Conservation (phyloP, 441 rosid species). For the Gossypium gossypioides region DNA sequence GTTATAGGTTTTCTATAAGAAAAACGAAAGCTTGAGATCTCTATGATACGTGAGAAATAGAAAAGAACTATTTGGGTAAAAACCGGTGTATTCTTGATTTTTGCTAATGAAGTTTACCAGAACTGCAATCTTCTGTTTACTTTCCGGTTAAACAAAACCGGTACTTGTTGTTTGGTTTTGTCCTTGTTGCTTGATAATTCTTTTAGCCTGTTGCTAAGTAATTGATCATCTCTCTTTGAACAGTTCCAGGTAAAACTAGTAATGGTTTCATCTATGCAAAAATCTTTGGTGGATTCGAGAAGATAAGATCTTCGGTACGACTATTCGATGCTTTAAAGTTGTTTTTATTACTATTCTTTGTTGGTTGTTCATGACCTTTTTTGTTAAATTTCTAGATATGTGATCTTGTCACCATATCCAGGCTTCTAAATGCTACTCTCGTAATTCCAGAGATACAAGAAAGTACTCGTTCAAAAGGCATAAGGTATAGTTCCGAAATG, state of each 20-base stretch:
- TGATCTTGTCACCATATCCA: slow-evolving; percentile 99
- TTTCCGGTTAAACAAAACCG: slow-evolving; percentile 3
- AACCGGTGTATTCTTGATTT: not conserved
- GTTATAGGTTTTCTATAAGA: no score
- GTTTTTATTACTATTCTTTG: slow-evolving; percentile 15
- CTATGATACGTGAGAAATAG: no score
- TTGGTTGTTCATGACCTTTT: slow-evolving; percentile 43
- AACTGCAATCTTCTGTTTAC: not conserved
- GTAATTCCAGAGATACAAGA: slow-evolving; percentile 98
- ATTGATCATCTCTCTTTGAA: not conserved
- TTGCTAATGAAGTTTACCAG: not conserved
- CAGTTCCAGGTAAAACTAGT: slow-evolving; percentile 50
- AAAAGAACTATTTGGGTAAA: no score
- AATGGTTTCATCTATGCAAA: slow-evolving; percentile 83
- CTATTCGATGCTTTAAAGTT: slow-evolving; percentile 12
- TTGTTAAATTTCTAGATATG: slow-evolving; percentile 88
- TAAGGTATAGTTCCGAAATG: slow-evolving; percentile 48
- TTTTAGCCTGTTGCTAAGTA: not conserved
- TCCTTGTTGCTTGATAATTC: slow-evolving; percentile 1
- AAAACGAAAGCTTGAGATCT: no score
- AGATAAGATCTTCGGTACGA: slow-evolving; percentile 80
- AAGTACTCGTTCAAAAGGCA: slow-evolving; percentile 74
- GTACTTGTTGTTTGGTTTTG: not conserved
- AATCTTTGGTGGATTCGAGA: slow-evolving; percentile 86
- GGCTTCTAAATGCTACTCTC: slow-evolving; percentile 99